Percentiles rank a stretch among this genome's conserved stretches.
Conservation (phyloP, 352 stramenopile genomes). For the Halophytophthora polymorphica region DNA sequence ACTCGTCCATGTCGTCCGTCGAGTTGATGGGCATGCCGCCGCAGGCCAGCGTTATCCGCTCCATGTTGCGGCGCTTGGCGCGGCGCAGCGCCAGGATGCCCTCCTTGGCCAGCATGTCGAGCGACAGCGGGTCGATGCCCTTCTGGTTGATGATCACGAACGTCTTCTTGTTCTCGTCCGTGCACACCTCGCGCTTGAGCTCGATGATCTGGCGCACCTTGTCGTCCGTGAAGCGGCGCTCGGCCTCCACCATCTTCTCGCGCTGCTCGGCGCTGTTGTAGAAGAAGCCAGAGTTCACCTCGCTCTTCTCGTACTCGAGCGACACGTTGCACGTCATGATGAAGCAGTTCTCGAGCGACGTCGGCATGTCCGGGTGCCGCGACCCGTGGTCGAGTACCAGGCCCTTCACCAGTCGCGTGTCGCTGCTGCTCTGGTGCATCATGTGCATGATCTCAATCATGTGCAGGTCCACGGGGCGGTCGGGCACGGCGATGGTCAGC, state of each 20-base stretch:
- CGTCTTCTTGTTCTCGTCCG: constrained; percentile 93
- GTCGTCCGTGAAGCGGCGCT: constrained; percentile 95
- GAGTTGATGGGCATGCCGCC: constrained; percentile 98
- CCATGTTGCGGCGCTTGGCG: constrained; percentile 99
- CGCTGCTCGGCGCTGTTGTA: constrained; percentile 98
- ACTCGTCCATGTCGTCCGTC: constrained; percentile 96
- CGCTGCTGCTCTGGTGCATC: constrained; percentile 94
- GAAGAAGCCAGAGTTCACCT: constrained; percentile 98
- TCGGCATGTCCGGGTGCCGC: constrained; percentile 99
- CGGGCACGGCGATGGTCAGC: constrained; percentile 88
- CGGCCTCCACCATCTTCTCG: constrained; percentile 96
- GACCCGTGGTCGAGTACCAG: constrained; percentile 98
- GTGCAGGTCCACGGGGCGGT: constrained; percentile 94
- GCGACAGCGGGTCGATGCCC: constrained; percentile 97
- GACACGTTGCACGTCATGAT: constrained; percentile 99
- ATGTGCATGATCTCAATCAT: constrained; percentile 99
- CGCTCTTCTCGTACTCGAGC: constrained; percentile 99
- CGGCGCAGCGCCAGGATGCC: constrained; percentile 97
- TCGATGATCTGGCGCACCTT: constrained; percentile 98
- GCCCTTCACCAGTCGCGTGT: constrained; percentile 93
- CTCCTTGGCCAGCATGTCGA: constrained; percentile 99
- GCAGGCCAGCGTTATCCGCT: constrained; percentile 98
- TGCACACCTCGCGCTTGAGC: constrained; percentile 97
- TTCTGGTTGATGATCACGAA: constrained; percentile 99
- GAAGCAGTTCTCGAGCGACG: constrained; percentile 93